Evolutionary conservation across 805 yeast genomes (phyloP).

Genomic region (Ogataea haglerorum): DNA sequence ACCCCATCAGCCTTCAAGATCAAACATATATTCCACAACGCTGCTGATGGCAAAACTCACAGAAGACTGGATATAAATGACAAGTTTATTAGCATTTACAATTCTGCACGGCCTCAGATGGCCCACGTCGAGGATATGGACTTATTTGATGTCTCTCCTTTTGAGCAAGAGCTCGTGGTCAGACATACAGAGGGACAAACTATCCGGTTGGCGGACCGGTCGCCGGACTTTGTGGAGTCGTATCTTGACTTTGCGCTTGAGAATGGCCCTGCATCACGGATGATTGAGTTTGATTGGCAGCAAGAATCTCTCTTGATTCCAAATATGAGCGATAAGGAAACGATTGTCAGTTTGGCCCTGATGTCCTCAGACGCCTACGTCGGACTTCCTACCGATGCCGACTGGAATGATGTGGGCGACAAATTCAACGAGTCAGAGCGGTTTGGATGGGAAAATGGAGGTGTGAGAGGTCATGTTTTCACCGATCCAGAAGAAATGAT

Average conservation of each 20-base stretch:
- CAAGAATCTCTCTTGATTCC: slow-evolving; percentile 59
- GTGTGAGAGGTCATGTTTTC: slow-evolving; percentile 89
- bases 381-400: slow-evolving; percentile 67
- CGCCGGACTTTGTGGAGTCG: slow-evolving; percentile 64
- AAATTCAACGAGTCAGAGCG: slow-evolving; percentile 51
- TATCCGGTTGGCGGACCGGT: slow-evolving; percentile 41
- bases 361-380: slow-evolving; percentile 94
- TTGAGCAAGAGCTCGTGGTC: slow-evolving; percentile 19
- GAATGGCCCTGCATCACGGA: slow-evolving; percentile 31
- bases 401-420: slow-evolving; percentile 67
- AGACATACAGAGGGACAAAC: slow-evolving; percentile 15
- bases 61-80: slow-evolving; percentile 33
- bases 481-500: slow-evolving; percentile 50
- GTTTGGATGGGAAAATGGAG: slow-evolving; percentile 85
- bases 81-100: slow-evolving; percentile 6
- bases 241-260: slow-evolving; percentile 56
- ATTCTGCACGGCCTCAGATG: background rate
- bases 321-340: slow-evolving; percentile 67
- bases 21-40: slow-evolving; percentile 62
- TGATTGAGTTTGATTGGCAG: slow-evolving; percentile 61
- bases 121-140: slow-evolving; percentile 2
- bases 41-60: slow-evolving; percentile 45
- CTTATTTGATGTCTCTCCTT: slow-evolving; percentile 16
- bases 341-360: slow-evolving; percentile 70
- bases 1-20: slow-evolving; percentile 29